Conservation (phyloP, 805 yeast genomes). For the Schwanniomyces sp. region DNA sequence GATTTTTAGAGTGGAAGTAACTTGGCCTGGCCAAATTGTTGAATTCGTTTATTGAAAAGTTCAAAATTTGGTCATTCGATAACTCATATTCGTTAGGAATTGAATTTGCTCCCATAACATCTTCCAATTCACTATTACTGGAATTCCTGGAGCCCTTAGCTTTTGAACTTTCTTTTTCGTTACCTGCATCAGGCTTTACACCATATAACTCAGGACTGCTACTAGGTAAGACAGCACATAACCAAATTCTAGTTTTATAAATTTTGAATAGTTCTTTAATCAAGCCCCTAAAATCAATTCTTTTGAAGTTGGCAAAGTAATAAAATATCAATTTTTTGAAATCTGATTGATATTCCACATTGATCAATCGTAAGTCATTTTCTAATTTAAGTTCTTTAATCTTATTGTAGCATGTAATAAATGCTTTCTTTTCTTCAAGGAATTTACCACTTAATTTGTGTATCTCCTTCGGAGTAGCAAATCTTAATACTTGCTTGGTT, state of each 20-base stretch:
- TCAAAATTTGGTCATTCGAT: slow-evolving; percentile 38
- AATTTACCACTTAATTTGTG: slow-evolving; percentile 61
- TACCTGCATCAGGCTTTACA: slow-evolving; percentile 7
- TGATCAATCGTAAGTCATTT: slow-evolving; percentile 40
- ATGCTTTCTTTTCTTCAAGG: slow-evolving; percentile 71
- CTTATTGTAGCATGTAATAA: slow-evolving; percentile 56
- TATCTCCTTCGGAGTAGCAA: slow-evolving; percentile 73
- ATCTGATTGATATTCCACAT: slow-evolving; percentile 46
- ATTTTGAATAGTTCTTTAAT: slow-evolving; percentile 46
- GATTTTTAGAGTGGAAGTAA: slow-evolving; percentile 53
- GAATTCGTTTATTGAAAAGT: slow-evolving; percentile 46
- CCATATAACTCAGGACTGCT: slow-evolving; percentile 34
- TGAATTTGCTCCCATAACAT: slow-evolving; percentile 1
- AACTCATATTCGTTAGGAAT: slow-evolving; percentile 40
- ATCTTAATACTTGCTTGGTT: slow-evolving; percentile 72
- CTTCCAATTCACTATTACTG: neutral
- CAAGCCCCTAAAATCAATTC: slow-evolving; percentile 44
- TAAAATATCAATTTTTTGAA: slow-evolving; percentile 46
- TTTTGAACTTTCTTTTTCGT: neutral
- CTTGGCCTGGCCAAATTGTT: slow-evolving; percentile 40
- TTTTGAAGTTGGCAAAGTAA: slow-evolving; percentile 45
- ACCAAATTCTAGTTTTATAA: slow-evolving; percentile 48
- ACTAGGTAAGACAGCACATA: slow-evolving; percentile 46
- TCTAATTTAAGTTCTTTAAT: slow-evolving; percentile 49
- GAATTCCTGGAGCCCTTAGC: neutral